Percentiles rank a stretch among this genome's conserved stretches.
These are phyloP conservation scores for Amphibolis antarctica DNA, from an alignment of 106 monocot species.

Conservation along the genomic window DNA sequence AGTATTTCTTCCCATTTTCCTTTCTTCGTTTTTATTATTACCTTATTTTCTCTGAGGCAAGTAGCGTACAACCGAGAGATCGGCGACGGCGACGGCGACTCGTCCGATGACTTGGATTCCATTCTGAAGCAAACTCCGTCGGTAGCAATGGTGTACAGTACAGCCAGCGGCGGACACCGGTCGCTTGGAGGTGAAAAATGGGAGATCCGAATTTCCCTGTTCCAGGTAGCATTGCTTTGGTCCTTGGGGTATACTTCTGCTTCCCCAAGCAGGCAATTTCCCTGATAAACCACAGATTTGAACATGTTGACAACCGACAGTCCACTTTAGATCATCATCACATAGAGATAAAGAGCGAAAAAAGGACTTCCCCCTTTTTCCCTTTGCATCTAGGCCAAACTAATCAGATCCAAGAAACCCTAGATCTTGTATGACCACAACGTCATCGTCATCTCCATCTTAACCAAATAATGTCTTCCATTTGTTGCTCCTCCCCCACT, in stretches of 20 bases:
- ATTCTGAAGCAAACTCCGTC: conserved; percentile 60
- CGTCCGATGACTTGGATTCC: conserved; percentile 49
- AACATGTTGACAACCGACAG: conserved; percentile 32
- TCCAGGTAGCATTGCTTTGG: conserved; percentile 18
- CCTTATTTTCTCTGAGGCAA: conserved; percentile 95
- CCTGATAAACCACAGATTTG: conserved; percentile 61
- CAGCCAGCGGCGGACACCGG: conserved; percentile 71
- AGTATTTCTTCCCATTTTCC: not conserved
- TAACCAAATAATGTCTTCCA: no score
- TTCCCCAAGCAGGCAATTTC: conserved; percentile 51
- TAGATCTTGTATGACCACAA: conserved; percentile 2
- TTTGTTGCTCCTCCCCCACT: no score
- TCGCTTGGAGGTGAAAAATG: conserved; percentile 50
- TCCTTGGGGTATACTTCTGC: conserved; percentile 49
- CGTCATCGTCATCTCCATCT: no score
- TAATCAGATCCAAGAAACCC: not conserved
- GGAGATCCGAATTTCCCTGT: conserved; percentile 54
- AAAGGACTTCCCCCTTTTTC: not conserved
- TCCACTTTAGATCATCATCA: not conserved
- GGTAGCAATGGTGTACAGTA: conserved; percentile 70
- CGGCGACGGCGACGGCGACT: conserved; percentile 40
- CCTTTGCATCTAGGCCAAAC: no score
- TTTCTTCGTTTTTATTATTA: conserved; percentile 24
- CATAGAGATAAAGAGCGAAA: no score
- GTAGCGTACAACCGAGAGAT: conserved; percentile 52